A percentile compares a stretch with the other conserved stretches of the same genome.
Conservation (phyloP, 2,329 filamentous ascomycete species). For the Alternaria dauci region DNA sequence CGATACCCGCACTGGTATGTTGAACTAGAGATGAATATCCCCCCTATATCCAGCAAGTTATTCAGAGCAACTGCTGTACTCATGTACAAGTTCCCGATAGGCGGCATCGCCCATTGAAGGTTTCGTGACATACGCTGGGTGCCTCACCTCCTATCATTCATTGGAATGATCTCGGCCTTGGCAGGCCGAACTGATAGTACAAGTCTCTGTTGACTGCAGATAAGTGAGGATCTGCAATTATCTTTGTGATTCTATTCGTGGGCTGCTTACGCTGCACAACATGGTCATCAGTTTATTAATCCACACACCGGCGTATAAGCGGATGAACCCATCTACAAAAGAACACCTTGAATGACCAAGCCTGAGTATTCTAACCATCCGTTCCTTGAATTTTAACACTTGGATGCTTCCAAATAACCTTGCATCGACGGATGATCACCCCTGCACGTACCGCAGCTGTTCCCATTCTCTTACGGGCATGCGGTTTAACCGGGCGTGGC, state of each 20-base stretch:
- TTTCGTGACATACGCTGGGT: too few relatives aligned
- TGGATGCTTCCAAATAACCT: constrained; percentile 4
- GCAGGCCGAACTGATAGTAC: too few relatives aligned
- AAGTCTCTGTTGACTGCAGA: too few relatives aligned
- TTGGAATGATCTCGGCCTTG: too few relatives aligned
- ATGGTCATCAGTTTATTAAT: too few relatives aligned
- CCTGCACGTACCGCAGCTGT: neutral
- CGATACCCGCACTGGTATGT: neutral
- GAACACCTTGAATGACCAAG: neutral
- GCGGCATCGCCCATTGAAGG: too few relatives aligned
- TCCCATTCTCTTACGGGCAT: constrained; percentile 1
- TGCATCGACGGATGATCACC: neutral
- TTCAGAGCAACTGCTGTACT: neutral
- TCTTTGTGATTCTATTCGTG: too few relatives aligned
- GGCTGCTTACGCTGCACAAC: too few relatives aligned
- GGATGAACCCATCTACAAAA: neutral
- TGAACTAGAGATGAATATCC: neutral
- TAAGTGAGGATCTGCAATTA: too few relatives aligned
- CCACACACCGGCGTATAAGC: neutral
- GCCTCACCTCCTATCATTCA: too few relatives aligned
- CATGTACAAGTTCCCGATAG: neutral
- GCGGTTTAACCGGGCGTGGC: neutral
- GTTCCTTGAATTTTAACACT: neutral
- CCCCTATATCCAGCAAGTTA: neutral
- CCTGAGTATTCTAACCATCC: neutral